Base-by-base conservation (phyloP, 495 filamentous ascomycete species). In the Neurospora cerealis region DNA sequence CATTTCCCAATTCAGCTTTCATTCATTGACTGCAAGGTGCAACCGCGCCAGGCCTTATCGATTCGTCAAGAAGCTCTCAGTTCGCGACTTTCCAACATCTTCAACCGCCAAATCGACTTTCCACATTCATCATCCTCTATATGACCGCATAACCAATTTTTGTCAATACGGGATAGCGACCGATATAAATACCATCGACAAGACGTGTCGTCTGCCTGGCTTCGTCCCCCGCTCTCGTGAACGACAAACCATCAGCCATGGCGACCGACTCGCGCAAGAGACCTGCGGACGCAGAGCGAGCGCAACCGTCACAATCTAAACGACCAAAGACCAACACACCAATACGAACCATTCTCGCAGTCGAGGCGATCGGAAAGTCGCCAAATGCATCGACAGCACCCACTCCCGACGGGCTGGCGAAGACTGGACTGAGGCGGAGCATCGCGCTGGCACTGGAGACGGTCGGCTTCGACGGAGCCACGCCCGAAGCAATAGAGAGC, bases 401-500 rank as follows among this genome's bases (percentile, higher is more conserved):
- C 0, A 81, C 79, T 0, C 60, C 76, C 7, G 80, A 83, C 32
- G 79, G 75, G 41, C 60, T 83, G 69, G 83, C 83, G 4, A 81
- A 80, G 40, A 75, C 75, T 24, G 83, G 81, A 4, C 62, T 87
- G 40, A 80, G 79, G 34, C 80, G 84, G 40, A 79, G 81, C 69
- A 81, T 87, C 44, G 80, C 77, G 0, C 66, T 86, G 42, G 78
- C 77, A 5, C 72, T 87, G 72, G 70, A 82, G 32, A 78, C 83
- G 28, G 80, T 84, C 6, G 85, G 85, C 37, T 87, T 85, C 70
- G 82, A 84, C 17, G 70, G 76, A 21, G 79, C 83, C 10, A 77
- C 74, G 15, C 77, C 79, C 10, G 83, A 84, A 10, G 84, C 84
- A 3, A 73, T 87, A 60, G 84, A 86, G 74, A 80, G 78, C 73